Evolutionary conservation across 208 protist genomes (phyloP), one percentile per base, ranked within the genome.

Genomic region (Crithidia bombi): DNA sequence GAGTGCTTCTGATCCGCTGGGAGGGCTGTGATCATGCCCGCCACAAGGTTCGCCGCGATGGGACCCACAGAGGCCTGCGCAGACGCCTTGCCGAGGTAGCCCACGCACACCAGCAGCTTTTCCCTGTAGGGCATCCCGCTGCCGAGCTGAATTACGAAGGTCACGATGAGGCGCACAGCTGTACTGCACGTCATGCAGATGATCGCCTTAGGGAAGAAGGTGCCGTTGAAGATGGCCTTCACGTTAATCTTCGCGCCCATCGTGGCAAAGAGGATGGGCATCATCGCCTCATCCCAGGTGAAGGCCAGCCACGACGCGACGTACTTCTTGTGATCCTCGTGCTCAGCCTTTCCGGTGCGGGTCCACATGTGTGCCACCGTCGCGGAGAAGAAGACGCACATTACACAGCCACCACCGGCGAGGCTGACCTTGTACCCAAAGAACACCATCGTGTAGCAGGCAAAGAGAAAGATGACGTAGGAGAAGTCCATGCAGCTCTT

Each of bases 281-380:
- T 86, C 78, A 89, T 86, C 23, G 73, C 62, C 61, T 90, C 65
- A 49, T 94, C 86, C 87, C 89, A 94, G n/a, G 79, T 44, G 35
- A 85, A 65, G 51, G 89, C 82, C 5, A 92, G 74, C 80, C 81
- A 87, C 11, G 63, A 57, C 36, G 84, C 89, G 52, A 92, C 56
- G 65, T 89, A 86, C 54, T 79, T 79, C 61, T 89, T 90, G 71
- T 94, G 86, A 28, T 85, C 77, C 55, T 85, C 77, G 62, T 85
- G 78, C 63, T 90, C 82, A 4, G 36, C 5, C 23, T 81, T 82
- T 25, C 74, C 72, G 10, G 78, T 76, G 23, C 69, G 58, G 21
- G 85, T 41, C 73, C 82, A 94, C 51, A 94, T 66, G 75, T 94
- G 83, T n/a, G 84, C 74, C 36, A 94, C 82, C 6, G 89, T 89